Evolutionary conservation across 2,329 filamentous ascomycete genomes (phyloP).

Genomic region (Aspergillus carbonarius): DNA sequence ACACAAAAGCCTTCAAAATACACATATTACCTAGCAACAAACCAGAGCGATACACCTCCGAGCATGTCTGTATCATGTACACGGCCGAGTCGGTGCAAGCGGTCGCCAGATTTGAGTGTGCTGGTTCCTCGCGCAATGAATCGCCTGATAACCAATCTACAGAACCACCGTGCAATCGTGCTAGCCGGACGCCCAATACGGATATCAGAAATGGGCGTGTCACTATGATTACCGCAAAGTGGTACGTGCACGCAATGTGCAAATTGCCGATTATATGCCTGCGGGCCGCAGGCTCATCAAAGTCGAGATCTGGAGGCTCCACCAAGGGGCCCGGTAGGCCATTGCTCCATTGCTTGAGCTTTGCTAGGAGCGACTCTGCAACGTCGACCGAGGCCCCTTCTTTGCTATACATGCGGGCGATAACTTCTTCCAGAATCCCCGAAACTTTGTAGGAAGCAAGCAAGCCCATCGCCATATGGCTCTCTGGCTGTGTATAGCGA

Average conservation of each 20-base stretch:
- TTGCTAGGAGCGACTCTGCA: slow-evolving; percentile 44
- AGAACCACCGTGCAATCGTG: slow-evolving; percentile 25
- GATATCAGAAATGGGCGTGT: slow-evolving; percentile 57
- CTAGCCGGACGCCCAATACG: slow-evolving; percentile 44
- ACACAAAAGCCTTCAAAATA: slow-evolving; percentile 58
- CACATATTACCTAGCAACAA: slow-evolving; percentile 57
- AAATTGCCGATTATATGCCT: slow-evolving; percentile 50
- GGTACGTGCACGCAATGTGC: slow-evolving; percentile 59
- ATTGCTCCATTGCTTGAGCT: slow-evolving; percentile 49
- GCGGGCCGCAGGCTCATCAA: slow-evolving; percentile 21
- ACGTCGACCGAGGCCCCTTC: slow-evolving; percentile 29
- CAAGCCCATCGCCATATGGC: slow-evolving; percentile 32
- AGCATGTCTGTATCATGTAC: slow-evolving; percentile 56
- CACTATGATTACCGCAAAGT: slow-evolving; percentile 59
- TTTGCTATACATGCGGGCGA: slow-evolving; percentile 45
- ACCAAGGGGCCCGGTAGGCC: slow-evolving; percentile 41
- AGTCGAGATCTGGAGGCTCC: slow-evolving; percentile 18
- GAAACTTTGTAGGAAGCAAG: slow-evolving; percentile 46
- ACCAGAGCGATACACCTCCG: slow-evolving; percentile 47
- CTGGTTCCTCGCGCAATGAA: slow-evolving; percentile 26
- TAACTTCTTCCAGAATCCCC: slow-evolving; percentile 47
- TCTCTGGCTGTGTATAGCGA: slow-evolving; percentile 22
- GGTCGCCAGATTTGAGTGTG: slow-evolving; percentile 45
- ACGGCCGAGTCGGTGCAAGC: slow-evolving; percentile 58
- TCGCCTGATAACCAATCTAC: slow-evolving; percentile 17